These are phyloP conservation scores for Ceratobasidium sp. DNA, from an alignment of 1,284 basidiomycete species.

Conservation along the genomic window DNA sequence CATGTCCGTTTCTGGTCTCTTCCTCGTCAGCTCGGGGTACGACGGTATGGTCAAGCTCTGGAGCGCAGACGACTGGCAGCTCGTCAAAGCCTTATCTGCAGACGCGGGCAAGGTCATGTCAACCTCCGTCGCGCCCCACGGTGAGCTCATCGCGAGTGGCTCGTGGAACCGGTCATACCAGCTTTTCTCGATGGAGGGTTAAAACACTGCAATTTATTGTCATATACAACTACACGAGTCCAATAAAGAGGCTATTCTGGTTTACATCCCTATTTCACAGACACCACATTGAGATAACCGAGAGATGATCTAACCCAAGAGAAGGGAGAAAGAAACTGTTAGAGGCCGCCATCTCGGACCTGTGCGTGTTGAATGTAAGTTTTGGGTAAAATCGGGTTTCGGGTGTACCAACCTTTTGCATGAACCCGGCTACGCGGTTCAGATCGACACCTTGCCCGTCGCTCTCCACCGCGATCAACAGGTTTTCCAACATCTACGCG, in stretches of 20 bases:
- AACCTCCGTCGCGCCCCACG: slow-evolving; percentile 88
- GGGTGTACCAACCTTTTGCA: slow-evolving; percentile 61
- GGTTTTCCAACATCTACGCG: slow-evolving; percentile 82
- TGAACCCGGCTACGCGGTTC: slow-evolving; percentile 86
- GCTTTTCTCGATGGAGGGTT: slow-evolving; percentile 75
- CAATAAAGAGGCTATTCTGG: slow-evolving; percentile 38
- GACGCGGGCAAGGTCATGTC: slow-evolving; percentile 99
- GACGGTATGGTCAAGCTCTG: slow-evolving; percentile 96
- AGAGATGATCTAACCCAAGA: not conserved
- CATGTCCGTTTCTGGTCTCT: slow-evolving; percentile 85
- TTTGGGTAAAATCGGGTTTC: not conserved
- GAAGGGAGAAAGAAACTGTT: not conserved
- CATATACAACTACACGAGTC: slow-evolving; percentile 26
- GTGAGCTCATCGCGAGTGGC: slow-evolving; percentile 85
- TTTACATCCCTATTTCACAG: slow-evolving; percentile 37
- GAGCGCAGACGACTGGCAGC: slow-evolving; percentile 98
- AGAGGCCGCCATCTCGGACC: slow-evolving; percentile 46
- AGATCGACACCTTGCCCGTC: slow-evolving; percentile 87
- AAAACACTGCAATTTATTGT: slow-evolving; percentile 3
- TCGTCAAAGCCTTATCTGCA: slow-evolving; percentile 86
- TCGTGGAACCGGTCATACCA: slow-evolving; percentile 96
- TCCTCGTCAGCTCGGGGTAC: slow-evolving; percentile 93
- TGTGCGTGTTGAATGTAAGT: slow-evolving; percentile 1
- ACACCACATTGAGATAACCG: slow-evolving; percentile 24
- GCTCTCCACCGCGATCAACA: slow-evolving; percentile 89